A percentile compares a stretch with the other conserved stretches of the same genome.
Conservation (phyloP, 2,329 filamentous ascomycete species). For the Boeremia lycopersici region DNA sequence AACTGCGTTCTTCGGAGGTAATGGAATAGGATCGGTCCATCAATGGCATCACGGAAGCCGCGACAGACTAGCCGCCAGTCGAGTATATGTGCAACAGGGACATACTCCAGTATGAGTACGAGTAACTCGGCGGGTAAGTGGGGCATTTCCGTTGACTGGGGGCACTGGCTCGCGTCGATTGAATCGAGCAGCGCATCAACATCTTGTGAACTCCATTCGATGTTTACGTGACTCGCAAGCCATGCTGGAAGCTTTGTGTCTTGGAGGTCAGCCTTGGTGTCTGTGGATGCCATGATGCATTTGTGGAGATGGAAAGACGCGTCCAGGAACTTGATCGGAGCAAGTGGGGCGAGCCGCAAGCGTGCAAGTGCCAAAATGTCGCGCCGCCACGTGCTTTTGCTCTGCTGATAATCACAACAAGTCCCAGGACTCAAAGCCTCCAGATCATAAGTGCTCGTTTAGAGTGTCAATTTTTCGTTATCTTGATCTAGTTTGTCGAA, state of each 20-base stretch:
- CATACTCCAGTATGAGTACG: constrained; percentile 32
- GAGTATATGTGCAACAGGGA: constrained; percentile 36
- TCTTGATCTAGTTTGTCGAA: no score
- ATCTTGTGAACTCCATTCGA: constrained; percentile 37
- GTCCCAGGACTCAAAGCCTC: no score
- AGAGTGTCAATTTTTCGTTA: no score
- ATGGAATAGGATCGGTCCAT: constrained; percentile 33
- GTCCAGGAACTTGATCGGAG: neutral
- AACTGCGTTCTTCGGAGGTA: constrained; percentile 30
- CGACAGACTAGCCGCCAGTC: constrained; percentile 39
- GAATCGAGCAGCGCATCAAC: constrained; percentile 33
- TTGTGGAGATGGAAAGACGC: neutral
- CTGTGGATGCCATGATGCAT: constrained; percentile 1
- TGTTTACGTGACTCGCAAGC: constrained; percentile 26
- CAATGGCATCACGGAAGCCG: constrained; percentile 41
- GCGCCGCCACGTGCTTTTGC: neutral
- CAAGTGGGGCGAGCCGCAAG: neutral
- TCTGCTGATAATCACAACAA: no score
- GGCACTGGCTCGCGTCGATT: constrained; percentile 38
- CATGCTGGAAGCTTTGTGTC: constrained; percentile 25
- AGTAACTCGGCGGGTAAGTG: constrained; percentile 42
- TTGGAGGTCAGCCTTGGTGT: neutral
- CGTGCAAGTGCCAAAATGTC: neutral
- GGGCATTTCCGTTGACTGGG: constrained; percentile 6
- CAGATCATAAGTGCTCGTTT: no score